phyloP scores from a whole-genome alignment of 1,139 yeast species.

The Debaryomyces fabryi region DNA sequence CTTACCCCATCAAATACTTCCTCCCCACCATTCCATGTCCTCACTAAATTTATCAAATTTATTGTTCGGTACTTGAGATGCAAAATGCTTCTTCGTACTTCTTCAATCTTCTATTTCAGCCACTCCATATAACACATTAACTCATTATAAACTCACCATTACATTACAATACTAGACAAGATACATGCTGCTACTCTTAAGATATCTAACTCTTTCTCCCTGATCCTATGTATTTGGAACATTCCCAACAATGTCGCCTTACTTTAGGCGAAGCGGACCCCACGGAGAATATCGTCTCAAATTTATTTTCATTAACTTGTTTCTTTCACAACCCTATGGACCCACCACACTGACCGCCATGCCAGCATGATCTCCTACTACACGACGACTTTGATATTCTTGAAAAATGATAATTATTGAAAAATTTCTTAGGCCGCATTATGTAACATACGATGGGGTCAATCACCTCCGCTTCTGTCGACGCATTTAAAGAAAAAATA shows the following conservation, averaged over 20 bases:
- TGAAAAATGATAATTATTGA: not conserved
- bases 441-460: conserved; percentile 7
- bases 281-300: not conserved
- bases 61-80: not conserved
- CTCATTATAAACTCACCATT: not conserved
- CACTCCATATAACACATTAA: not conserved
- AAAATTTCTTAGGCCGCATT: not conserved
- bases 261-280: not conserved
- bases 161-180: not conserved
- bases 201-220: too few species aligned
- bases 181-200: not conserved
- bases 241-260: not conserved
- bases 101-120: not conserved
- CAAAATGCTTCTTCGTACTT: not conserved
- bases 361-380: too few species aligned
- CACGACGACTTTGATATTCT: not conserved
- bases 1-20: not conserved
- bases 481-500: conserved; percentile 6
- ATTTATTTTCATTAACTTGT: not conserved
- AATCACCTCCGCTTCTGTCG: conserved; percentile 5
- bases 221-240: not conserved
- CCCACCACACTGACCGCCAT: not conserved
- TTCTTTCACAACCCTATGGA: not conserved
- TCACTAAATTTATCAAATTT: not conserved
- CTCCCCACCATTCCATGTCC: not conserved